A percentile compares a stretch with the other conserved stretches of the same genome.
phyloP scores from a whole-genome alignment of 371 early-diverging fungal species.

The Dinochytrium kinnereticum region DNA sequence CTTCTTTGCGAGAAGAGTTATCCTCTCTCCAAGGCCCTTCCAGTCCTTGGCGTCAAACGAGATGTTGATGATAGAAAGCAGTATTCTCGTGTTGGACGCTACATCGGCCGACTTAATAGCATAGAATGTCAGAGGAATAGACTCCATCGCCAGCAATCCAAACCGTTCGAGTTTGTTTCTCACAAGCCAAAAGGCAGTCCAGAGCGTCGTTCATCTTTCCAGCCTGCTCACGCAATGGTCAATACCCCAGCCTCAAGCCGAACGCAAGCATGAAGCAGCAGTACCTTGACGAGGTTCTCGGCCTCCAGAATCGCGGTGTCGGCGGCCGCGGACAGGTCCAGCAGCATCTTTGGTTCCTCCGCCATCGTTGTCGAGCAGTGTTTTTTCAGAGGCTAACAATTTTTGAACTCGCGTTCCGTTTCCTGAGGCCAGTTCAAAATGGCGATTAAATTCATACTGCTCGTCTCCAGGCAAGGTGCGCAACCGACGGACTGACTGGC shows the following conservation, averaged over 20 bases:
- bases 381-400: background rate
- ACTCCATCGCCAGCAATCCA: conserved; percentile 25
- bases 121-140: background rate
- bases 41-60: conserved; percentile 79
- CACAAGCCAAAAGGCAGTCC: conserved; percentile 77
- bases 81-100: conserved; percentile 84
- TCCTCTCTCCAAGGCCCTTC: conserved; percentile 87
- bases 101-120: conserved; percentile 77
- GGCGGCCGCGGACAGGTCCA: conserved; percentile 84
- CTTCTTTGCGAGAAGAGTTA: conserved; percentile 90
- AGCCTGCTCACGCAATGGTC: too few relatives aligned
- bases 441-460: conserved; percentile 56
- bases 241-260: too few relatives aligned
- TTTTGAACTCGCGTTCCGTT: background rate
- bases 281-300: conserved; percentile 73
- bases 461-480: conserved; percentile 55
- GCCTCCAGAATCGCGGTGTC: conserved; percentile 81
- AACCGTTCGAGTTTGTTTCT: conserved; percentile 91
- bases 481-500: background rate
- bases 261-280: too few relatives aligned
- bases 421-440: conserved; percentile 27
- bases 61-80: conserved; percentile 79
- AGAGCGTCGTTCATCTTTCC: conserved; percentile 80
- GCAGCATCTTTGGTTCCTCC: conserved; percentile 76
- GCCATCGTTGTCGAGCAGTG: background rate